Percentiles rank a stretch among this genome's conserved stretches.
Evolutionary conservation across 73 alveolate genomes (phyloP).

Genomic region (Halteria grandinella): DNA sequence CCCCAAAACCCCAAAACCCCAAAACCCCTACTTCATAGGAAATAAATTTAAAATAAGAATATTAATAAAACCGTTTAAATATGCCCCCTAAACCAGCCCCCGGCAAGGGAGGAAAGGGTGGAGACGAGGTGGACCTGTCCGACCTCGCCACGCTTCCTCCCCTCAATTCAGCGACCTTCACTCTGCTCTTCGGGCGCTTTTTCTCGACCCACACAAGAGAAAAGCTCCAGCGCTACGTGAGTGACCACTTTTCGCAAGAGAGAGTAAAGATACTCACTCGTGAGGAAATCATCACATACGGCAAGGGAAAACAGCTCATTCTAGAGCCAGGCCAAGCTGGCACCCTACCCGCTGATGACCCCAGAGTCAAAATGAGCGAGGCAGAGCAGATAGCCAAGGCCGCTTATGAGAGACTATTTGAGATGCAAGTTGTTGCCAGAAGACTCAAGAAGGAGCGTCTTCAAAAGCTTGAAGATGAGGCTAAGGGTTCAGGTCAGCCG

Average conservation of each 20-base stretch:
- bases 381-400: slow-evolving; percentile 58
- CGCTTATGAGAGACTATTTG: slow-evolving; percentile 66
- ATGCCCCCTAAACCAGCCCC: slow-evolving; percentile 51
- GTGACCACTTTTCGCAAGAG: slow-evolving; percentile 32
- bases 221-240: slow-evolving; percentile 5
- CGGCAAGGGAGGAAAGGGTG: slow-evolving; percentile 53
- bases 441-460: slow-evolving; percentile 58
- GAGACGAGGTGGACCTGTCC: slow-evolving; percentile 62
- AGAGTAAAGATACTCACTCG: slow-evolving; percentile 50
- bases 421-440: slow-evolving; percentile 57
- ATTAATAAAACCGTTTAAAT: too few relatives aligned
- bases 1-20: too few relatives aligned
- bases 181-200: slow-evolving; percentile 11
- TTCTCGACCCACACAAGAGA: slow-evolving; percentile 54
- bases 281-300: slow-evolving; percentile 64
- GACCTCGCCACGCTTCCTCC: slow-evolving; percentile 72
- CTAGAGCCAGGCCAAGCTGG: slow-evolving; percentile 43
- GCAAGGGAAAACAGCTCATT: slow-evolving; percentile 44
- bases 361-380: slow-evolving; percentile 36
- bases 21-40: too few relatives aligned
- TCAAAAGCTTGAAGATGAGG: slow-evolving; percentile 54
- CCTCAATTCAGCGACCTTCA: slow-evolving; percentile 46
- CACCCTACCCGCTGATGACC: slow-evolving; percentile 45
- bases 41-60: too few relatives aligned
- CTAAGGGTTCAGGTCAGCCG: slow-evolving; percentile 17